Percentiles rank a stretch among this genome's conserved stretches.
phyloP scores from a whole-genome alignment of 192 early-diverging fungal species.

The Coemansia sp. region DNA sequence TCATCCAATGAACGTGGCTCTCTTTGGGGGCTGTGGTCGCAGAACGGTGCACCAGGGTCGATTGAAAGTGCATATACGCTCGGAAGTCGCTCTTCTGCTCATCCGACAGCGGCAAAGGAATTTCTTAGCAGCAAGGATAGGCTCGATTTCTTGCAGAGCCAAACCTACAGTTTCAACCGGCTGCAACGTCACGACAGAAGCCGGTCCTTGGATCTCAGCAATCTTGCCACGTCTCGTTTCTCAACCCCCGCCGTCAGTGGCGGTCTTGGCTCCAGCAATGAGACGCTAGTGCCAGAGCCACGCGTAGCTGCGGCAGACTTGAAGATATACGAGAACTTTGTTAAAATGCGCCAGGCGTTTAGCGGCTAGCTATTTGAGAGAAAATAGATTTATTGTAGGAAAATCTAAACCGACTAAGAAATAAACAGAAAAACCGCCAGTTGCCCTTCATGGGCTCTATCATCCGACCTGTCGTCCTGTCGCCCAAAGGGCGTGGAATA shows the following conservation, averaged over 20 bases:
- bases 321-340: slow-evolving; percentile 43
- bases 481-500: too few species aligned
- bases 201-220: slow-evolving; percentile 34
- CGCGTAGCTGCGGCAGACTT: slow-evolving; percentile 41
- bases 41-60: not conserved
- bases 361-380: not conserved
- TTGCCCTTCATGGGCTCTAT: too few species aligned
- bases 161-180: not conserved
- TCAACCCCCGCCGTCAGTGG: not conserved
- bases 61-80: not conserved
- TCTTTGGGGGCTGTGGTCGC: slow-evolving; percentile 37
- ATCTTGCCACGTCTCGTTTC: not conserved
- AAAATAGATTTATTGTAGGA: not conserved
- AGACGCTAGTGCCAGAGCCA: slow-evolving; percentile 23
- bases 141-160: not conserved
- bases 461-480: too few species aligned
- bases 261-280: not conserved
- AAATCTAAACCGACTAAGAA: too few species aligned
- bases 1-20: slow-evolving; percentile 26
- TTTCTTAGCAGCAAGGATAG: not conserved
- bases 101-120: not conserved
- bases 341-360: slow-evolving; percentile 38
- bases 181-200: slow-evolving; percentile 27
- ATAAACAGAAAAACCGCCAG: too few species aligned
- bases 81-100: not conserved